Percentiles rank a stretch among this genome's conserved stretches.
phyloP scores from a whole-genome alignment of 164 flowering plant species.

The Protea cynaroides region DNA sequence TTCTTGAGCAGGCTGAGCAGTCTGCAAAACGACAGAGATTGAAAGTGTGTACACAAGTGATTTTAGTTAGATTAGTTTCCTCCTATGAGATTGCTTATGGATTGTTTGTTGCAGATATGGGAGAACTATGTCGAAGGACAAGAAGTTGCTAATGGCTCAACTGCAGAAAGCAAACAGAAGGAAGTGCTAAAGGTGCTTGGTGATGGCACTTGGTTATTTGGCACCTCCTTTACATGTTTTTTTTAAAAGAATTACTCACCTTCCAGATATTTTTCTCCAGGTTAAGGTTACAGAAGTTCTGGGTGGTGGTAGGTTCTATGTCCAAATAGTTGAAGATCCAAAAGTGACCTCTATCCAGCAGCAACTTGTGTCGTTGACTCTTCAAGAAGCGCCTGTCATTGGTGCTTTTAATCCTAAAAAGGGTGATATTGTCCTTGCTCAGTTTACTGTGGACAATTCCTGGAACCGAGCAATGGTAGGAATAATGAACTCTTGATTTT shows the following conservation, averaged over 20 bases:
- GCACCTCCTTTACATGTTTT: background rate
- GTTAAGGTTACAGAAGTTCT: conserved; percentile 84
- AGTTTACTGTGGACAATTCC: conserved; percentile 76
- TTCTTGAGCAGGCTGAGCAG: conserved; percentile 75
- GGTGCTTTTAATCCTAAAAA: conserved; percentile 92
- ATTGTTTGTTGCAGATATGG: conserved; percentile 63
- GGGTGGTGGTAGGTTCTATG: conserved; percentile 88
- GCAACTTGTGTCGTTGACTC: conserved; percentile 68
- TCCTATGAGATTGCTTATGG: background rate
- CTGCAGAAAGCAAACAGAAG: conserved; percentile 58
- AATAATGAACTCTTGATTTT: background rate
- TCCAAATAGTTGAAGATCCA: conserved; percentile 76
- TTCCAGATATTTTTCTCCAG: conserved; percentile 27
- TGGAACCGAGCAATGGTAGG: conserved; percentile 98
- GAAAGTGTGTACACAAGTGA: conserved; percentile 41
- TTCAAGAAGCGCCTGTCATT: conserved; percentile 76
- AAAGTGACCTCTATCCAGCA: conserved; percentile 69
- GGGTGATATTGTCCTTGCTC: conserved; percentile 92
- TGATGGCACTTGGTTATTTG: background rate
- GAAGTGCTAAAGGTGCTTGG: conserved; percentile 79
- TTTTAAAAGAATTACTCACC: background rate
- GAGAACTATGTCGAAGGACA: conserved; percentile 91
- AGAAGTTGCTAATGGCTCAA: conserved; percentile 60
- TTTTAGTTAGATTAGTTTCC: background rate
- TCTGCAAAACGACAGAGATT: conserved; percentile 73